These are phyloP conservation scores for Yamadazyma endophytica DNA, from an alignment of 805 yeast genomes.

Conservation along the genomic window DNA sequence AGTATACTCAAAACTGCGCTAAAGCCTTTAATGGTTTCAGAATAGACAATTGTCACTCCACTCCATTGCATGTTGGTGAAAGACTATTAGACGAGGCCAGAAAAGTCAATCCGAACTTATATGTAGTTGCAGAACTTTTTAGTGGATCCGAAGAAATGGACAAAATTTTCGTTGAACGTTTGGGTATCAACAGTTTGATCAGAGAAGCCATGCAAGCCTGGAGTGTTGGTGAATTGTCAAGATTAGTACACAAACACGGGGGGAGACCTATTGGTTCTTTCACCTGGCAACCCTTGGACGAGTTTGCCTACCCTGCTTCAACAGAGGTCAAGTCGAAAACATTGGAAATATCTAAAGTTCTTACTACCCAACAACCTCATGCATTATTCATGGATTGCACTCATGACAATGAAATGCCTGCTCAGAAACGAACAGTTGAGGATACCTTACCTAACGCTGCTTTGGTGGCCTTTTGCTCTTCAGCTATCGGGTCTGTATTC, in stretches of 20 bases:
- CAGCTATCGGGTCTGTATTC: conserved; percentile 90
- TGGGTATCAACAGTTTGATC: conserved; percentile 84
- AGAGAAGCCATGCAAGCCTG: conserved; percentile 98
- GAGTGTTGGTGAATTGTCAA: conserved; percentile 79
- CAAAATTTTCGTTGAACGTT: conserved; percentile 81
- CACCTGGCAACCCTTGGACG: conserved; percentile 73
- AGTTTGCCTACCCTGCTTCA: conserved; percentile 61
- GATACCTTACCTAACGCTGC: conserved; percentile 96
- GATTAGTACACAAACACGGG: conserved; percentile 86
- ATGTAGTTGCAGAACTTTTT: conserved; percentile 91
- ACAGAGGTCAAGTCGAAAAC: conserved; percentile 28
- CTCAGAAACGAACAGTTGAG: conserved; percentile 85
- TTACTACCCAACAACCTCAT: conserved; percentile 75
- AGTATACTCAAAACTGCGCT: conserved; percentile 72
- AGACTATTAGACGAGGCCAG: conserved; percentile 85
- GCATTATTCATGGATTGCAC: conserved; percentile 97
- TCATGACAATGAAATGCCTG: conserved; percentile 90
- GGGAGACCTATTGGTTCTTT: conserved; percentile 95
- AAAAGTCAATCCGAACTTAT: conserved; percentile 73
- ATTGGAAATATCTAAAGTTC: conserved; percentile 60
- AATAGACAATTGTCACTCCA: conserved; percentile 93
- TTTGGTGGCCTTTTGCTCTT: conserved; percentile 84
- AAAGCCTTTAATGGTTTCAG: conserved; percentile 79
- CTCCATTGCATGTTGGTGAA: conserved; percentile 94
- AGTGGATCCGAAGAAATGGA: conserved; percentile 92